phyloP scores from a whole-genome alignment of 2,329 filamentous ascomycete genomes.

The Chrysoporthe austroafricana region DNA sequence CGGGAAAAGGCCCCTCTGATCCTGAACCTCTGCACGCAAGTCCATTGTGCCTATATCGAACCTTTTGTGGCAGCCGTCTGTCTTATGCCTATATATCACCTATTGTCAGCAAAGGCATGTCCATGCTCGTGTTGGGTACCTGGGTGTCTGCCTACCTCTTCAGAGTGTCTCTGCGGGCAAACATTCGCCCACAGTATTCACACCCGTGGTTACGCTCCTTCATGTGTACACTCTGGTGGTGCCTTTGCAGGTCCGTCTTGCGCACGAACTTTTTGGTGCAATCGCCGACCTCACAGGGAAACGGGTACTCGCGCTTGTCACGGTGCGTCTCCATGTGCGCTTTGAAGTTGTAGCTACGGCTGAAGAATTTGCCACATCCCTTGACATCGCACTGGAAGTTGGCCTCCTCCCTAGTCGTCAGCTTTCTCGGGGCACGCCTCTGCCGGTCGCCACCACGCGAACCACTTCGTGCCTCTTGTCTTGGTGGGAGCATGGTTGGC shows the following conservation, averaged over 20 bases:
- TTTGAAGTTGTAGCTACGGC: slow-evolving; percentile 83
- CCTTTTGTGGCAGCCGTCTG: slow-evolving; percentile 74
- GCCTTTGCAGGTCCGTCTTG: slow-evolving; percentile 74
- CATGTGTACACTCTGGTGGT: slow-evolving; percentile 71
- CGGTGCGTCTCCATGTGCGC: slow-evolving; percentile 86
- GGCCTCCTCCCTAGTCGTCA: slow-evolving; percentile 69
- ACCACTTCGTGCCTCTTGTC: slow-evolving; percentile 34
- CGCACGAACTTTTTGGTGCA: slow-evolving; percentile 80
- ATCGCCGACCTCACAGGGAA: slow-evolving; percentile 65
- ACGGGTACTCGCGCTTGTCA: slow-evolving; percentile 70
- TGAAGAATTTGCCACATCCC: slow-evolving; percentile 78
- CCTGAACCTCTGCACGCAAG: slow-evolving; percentile 42
- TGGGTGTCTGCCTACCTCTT: slow-evolving; percentile 60
- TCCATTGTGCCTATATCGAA: slow-evolving; percentile 61
- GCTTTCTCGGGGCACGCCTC: slow-evolving; percentile 50
- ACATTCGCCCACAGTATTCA: slow-evolving; percentile 70
- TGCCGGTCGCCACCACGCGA: slow-evolving; percentile 37
- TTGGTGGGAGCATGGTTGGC: slow-evolving; percentile 30
- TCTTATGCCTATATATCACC: slow-evolving; percentile 64
- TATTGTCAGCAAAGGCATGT: not conserved
- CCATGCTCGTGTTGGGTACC: not conserved
- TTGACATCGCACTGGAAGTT: slow-evolving; percentile 71
- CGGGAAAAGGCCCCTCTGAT: slow-evolving; percentile 28
- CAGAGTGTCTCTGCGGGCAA: slow-evolving; percentile 83
- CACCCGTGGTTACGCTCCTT: slow-evolving; percentile 74